Evolutionary conservation across 257 asterid species (phyloP), one percentile per base, ranked within the genome.

Genomic region (Fraxinus excelsior): DNA sequence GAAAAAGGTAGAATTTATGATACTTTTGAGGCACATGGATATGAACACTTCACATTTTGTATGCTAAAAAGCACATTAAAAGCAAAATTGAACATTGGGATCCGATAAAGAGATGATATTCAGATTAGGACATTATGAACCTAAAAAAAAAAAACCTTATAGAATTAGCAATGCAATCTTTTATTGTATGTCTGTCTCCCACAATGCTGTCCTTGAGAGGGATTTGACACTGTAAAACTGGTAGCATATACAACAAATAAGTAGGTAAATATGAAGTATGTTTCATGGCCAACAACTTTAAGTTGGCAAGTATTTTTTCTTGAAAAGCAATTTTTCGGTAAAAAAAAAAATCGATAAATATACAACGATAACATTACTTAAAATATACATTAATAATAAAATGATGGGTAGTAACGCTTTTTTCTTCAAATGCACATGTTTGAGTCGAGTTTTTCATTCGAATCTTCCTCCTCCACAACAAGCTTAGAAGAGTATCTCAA

Each of bases 51-150:
- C 51, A 37, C 81, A 62, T 81, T 80, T 66, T 72, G 81, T 65
- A 79, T 40, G 78, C 84, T 72, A 78, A 67, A 86, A 86, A 84
- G 84, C 86, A 86, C 77, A 80, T 79, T 81, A 76, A 74, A 76
- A 79, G 83, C 80, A 83, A 75, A 83, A 74, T 72, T 71, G 73
- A 5, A 78, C 84, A 78, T 83, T 42, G 88, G 88, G 88, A 87
- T 87, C 85, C 82, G 82, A 79, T 76, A 79, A 80, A 80, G 80
- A 46, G 14, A 40, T n/a, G 72, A 72, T 16, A 68, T 35, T 56
- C 6, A 31, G 70, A 68, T 67, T 42, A 44, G 72, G 73, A 40
- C 66, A 76, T 46, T 62, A 26, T 62, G 68, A 62, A 62, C 49
- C 49, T 42, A 0, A 7, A 34, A 5, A 35, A 35, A 35, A 35